phyloP scores from a whole-genome alignment of 306 rosid genomes.

The Coriaria nepalensis region DNA sequence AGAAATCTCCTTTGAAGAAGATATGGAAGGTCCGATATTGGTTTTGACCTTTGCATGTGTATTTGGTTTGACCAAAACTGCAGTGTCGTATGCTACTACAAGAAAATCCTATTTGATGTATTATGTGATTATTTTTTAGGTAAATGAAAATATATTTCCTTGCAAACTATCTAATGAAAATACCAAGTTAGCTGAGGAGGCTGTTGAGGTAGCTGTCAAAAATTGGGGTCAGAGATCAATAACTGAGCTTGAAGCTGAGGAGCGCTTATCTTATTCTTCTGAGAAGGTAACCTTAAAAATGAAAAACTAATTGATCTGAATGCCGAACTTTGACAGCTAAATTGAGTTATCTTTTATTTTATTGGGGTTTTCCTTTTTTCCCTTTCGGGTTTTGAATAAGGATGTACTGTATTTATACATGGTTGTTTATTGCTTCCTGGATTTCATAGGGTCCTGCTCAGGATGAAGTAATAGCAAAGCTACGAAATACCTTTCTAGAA shows the following conservation, averaged over 20 bases:
- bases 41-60: slow-evolving; percentile 8
- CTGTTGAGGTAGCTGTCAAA: slow-evolving; percentile 67
- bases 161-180: slow-evolving; percentile 59
- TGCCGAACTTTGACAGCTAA: too few species aligned
- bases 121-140: slow-evolving; percentile 38
- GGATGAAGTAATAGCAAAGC: slow-evolving; percentile 70
- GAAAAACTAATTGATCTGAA: background rate
- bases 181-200: slow-evolving; percentile 53
- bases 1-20: slow-evolving; percentile 76
- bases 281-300: slow-evolving; percentile 53
- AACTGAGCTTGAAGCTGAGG: slow-evolving; percentile 93
- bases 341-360: too few species aligned
- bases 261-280: slow-evolving; percentile 84
- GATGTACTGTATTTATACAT: background rate
- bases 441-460: slow-evolving; percentile 74
- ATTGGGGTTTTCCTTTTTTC: slow-evolving; percentile 11
- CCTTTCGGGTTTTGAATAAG: slow-evolving; percentile 1
- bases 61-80: slow-evolving; percentile 1
- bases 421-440: background rate
- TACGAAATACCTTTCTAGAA: slow-evolving; percentile 66
- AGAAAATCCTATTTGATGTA: background rate
- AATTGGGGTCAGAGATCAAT: slow-evolving; percentile 85
- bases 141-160: slow-evolving; percentile 76
- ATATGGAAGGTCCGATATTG: slow-evolving; percentile 60
- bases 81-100: background rate